phyloP scores from a whole-genome alignment of 2,329 filamentous ascomycete species.

The Cladosporium sphaerospermum region DNA sequence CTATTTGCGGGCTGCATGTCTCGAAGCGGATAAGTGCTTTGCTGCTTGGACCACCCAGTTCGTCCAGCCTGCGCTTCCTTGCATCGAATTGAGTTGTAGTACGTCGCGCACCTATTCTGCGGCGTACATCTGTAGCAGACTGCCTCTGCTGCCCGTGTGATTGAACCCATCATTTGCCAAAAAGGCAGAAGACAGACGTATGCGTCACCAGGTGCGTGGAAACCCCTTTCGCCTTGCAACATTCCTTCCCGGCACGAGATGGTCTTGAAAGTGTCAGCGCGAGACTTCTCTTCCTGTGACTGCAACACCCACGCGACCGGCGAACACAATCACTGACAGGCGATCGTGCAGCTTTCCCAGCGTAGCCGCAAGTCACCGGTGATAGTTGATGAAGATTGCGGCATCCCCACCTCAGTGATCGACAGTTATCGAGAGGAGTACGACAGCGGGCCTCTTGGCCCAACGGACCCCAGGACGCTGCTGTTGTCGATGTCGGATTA shows the following conservation, averaged over 20 bases:
- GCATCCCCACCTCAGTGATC: constrained; percentile 26
- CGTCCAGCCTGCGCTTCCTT: constrained; percentile 15
- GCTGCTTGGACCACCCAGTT: constrained; percentile 18
- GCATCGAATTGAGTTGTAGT: constrained; percentile 10
- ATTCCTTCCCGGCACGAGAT: constrained; percentile 3
- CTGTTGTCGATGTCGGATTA: constrained; percentile 75
- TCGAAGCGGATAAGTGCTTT: constrained; percentile 29
- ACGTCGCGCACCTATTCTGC: constrained; percentile 19
- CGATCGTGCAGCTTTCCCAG: constrained; percentile 6
- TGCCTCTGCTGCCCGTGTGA: constrained; percentile 21
- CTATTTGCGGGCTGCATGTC: constrained; percentile 25
- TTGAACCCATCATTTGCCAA: constrained; percentile 23
- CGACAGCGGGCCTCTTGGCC: constrained; percentile 47
- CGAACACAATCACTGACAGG: background rate
- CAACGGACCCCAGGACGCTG: constrained; percentile 35
- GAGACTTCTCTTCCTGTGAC: constrained; percentile 4
- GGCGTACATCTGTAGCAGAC: constrained; percentile 31
- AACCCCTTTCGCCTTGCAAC: constrained; percentile 12
- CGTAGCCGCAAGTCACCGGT: constrained; percentile 18
- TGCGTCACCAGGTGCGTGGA: constrained; percentile 30
- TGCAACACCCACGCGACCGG: constrained; percentile 2
- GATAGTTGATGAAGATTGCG: constrained; percentile 32
- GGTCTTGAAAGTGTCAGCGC: constrained; percentile 2
- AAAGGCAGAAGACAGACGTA: constrained; percentile 26
- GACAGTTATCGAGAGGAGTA: constrained; percentile 31